phyloP scores from a whole-genome alignment of 1,284 basidiomycete genomes.

The Rhodotorula sp. region DNA sequence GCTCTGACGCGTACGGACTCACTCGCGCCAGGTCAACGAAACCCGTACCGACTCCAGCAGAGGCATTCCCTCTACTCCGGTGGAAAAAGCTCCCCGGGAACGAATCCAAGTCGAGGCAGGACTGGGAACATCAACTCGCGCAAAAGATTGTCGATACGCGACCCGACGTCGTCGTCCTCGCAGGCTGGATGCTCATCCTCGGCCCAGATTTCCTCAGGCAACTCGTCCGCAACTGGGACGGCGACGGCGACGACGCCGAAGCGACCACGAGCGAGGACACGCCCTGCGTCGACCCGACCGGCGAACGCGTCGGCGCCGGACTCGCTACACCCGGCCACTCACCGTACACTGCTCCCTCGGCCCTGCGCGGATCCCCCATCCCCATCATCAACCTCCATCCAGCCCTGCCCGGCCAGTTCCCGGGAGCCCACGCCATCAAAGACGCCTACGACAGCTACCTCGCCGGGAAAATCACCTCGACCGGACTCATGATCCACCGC shows the following conservation, averaged over 20 bases:
- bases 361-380: slow-evolving; percentile 53
- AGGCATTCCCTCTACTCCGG: slow-evolving; percentile 78
- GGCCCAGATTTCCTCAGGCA: slow-evolving; percentile 56
- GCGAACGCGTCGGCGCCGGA: not conserved
- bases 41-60: slow-evolving; percentile 63
- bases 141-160: slow-evolving; percentile 60
- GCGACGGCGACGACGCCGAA: not conserved
- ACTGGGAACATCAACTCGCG: slow-evolving; percentile 81
- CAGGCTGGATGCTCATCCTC: slow-evolving; percentile 97
- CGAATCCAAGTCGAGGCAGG: not conserved
- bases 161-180: slow-evolving; percentile 86
- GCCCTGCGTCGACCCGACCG: slow-evolving; percentile 10
- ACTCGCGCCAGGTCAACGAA: slow-evolving; percentile 72
- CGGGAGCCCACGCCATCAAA: slow-evolving; percentile 85
- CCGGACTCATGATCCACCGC: slow-evolving; percentile 91
- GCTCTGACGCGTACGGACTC: slow-evolving; percentile 87
- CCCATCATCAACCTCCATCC: slow-evolving; percentile 97
- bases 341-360: slow-evolving; percentile 16
- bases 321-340: slow-evolving; percentile 25
- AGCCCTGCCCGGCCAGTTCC: slow-evolving; percentile 80
- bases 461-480: slow-evolving; percentile 54
- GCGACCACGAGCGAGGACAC: not conserved
- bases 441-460: slow-evolving; percentile 83
- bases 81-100: slow-evolving; percentile 68
- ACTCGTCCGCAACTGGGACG: slow-evolving; percentile 44